Evolutionary conservation across 352 stramenopile species (phyloP).

Genomic region (Phytophthora boehmeriae): DNA sequence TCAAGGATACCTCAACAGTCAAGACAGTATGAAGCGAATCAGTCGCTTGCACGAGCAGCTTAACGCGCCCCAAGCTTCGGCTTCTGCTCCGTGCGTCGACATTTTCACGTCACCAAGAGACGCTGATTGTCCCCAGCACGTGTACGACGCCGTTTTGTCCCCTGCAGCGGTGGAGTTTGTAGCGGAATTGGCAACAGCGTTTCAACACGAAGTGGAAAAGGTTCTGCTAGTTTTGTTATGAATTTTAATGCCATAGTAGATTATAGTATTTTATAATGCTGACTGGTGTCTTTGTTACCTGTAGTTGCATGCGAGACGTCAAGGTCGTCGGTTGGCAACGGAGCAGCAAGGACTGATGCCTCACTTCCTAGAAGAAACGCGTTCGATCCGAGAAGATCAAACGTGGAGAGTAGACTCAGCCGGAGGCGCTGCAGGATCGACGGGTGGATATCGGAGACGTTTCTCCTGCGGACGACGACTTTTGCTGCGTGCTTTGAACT

Average conservation of each 20-base stretch:
- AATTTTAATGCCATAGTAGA: constrained; percentile 1
- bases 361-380: constrained; percentile 82
- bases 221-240: constrained; percentile 20
- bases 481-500: constrained; percentile 94
- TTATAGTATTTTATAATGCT: not conserved
- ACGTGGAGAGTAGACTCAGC: constrained; percentile 70
- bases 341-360: constrained; percentile 81
- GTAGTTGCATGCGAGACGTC: constrained; percentile 69
- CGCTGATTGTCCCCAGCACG: constrained; percentile 17
- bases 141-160: constrained; percentile 82
- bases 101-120: constrained; percentile 41
- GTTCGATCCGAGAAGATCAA: constrained; percentile 63
- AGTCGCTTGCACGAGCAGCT: constrained; percentile 44
- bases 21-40: constrained; percentile 44
- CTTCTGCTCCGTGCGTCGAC: not conserved
- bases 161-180: constrained; percentile 89
- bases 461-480: constrained; percentile 87
- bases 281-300: not conserved
- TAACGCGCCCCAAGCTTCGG: constrained; percentile 6
- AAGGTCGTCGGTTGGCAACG: constrained; percentile 46
- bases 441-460: constrained; percentile 95
- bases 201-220: constrained; percentile 60
- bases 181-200: constrained; percentile 74
- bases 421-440: constrained; percentile 82
- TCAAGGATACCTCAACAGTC: not conserved